A percentile compares a stretch with the other conserved stretches of the same genome.
phyloP scores from a whole-genome alignment of 2,329 filamentous ascomycete species.

The Colletotrichum sojae region DNA sequence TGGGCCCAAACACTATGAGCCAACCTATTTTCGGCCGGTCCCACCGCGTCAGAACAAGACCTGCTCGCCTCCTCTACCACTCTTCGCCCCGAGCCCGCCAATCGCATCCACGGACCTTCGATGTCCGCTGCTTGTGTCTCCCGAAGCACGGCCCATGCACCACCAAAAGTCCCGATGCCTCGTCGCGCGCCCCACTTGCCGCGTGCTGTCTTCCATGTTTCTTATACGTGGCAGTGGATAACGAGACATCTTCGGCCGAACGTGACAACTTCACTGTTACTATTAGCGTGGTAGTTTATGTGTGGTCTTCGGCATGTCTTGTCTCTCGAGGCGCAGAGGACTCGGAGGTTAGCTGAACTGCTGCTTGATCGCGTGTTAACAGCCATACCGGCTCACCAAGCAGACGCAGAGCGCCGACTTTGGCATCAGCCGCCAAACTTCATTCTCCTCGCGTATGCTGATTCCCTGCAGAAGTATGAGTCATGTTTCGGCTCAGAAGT shows the following conservation, averaged over 20 bases:
- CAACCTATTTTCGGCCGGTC: slow-evolving; percentile 15
- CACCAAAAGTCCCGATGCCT: background rate
- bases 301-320: slow-evolving; percentile 6
- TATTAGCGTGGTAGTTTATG: background rate
- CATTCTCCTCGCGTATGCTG: no score
- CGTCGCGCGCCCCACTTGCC: slow-evolving; percentile 19
- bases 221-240: slow-evolving; percentile 1
- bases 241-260: slow-evolving; percentile 16
- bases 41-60: background rate
- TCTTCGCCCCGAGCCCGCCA: slow-evolving; percentile 15
- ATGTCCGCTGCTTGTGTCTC: background rate
- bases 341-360: no score
- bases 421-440: no score
- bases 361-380: no score
- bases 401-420: no score
- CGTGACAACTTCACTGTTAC: background rate
- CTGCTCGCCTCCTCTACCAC: background rate
- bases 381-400: no score
- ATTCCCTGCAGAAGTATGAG: no score
- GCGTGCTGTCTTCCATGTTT: slow-evolving; percentile 2
- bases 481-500: no score
- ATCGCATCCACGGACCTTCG: slow-evolving; percentile 19
- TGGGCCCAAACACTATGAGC: background rate
- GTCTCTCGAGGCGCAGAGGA: background rate
- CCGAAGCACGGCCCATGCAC: background rate